Percentiles rank a stretch among this genome's conserved stretches.
Conservation (phyloP, 768 basidiomycete species). For the Lyophyllum shimeji region DNA sequence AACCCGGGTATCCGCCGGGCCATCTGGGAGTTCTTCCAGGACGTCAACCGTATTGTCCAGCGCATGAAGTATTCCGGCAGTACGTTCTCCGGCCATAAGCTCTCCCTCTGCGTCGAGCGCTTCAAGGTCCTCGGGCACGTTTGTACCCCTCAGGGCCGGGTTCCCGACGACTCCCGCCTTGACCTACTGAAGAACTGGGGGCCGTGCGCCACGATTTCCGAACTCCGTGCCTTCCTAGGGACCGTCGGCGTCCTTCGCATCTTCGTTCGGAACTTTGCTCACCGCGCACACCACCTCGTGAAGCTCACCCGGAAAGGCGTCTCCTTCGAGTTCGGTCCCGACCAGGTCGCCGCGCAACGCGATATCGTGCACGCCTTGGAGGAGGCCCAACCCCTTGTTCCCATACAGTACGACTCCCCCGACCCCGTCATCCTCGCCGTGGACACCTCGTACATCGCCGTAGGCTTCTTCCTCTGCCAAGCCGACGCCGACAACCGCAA, state of each 20-base stretch:
- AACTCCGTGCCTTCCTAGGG: slow-evolving; percentile 22
- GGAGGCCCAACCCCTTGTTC: slow-evolving; percentile 1
- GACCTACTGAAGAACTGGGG: background rate
- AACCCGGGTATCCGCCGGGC: slow-evolving; percentile 36
- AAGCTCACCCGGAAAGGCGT: slow-evolving; percentile 19
- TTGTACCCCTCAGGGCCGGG: background rate
- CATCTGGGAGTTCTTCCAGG: slow-evolving; percentile 36
- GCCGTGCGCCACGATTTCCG: background rate
- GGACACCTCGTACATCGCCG: slow-evolving; percentile 32
- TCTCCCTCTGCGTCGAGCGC: background rate
- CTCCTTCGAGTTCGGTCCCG: slow-evolving; percentile 29
- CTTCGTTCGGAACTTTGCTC: slow-evolving; percentile 23
- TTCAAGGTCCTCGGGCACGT: background rate
- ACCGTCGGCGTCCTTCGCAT: slow-evolving; percentile 8
- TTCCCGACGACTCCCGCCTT: background rate
- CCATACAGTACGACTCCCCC: slow-evolving; percentile 22
- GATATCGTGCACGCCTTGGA: background rate
- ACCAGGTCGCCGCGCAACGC: slow-evolving; percentile 12
- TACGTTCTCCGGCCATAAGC: background rate
- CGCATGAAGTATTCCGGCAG: slow-evolving; percentile 22
- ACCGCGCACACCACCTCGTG: slow-evolving; percentile 4
- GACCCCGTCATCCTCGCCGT: slow-evolving; percentile 33
- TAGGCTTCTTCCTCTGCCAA: slow-evolving; percentile 39
- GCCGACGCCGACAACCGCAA: slow-evolving; percentile 18
- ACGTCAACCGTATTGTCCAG: slow-evolving; percentile 36